Conservation (phyloP, 768 basidiomycete genomes). For the Lanmaoa pseudosensibilis region DNA sequence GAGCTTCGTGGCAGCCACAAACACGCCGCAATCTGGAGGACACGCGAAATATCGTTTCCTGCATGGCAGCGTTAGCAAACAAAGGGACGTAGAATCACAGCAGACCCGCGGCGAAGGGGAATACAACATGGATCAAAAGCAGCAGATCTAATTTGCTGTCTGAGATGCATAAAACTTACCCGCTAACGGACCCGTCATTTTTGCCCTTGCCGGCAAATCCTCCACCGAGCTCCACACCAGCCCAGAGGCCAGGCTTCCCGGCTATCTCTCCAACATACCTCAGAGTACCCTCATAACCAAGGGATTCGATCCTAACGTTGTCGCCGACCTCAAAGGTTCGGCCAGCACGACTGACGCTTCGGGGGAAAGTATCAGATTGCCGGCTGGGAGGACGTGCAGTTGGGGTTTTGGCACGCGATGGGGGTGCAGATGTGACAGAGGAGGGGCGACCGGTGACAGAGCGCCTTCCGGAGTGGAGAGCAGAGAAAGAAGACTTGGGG, state of each 20-base stretch:
- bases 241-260: slow-evolving; percentile 89
- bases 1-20: slow-evolving; percentile 81
- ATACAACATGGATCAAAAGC: neutral
- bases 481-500: slow-evolving; percentile 41
- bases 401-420: slow-evolving; percentile 53
- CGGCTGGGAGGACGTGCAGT: slow-evolving; percentile 62
- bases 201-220: slow-evolving; percentile 91
- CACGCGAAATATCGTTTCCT: slow-evolving; percentile 87
- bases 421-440: slow-evolving; percentile 57
- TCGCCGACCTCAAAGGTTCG: slow-evolving; percentile 70
- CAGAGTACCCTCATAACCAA: slow-evolving; percentile 84
- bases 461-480: slow-evolving; percentile 42
- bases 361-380: slow-evolving; percentile 57
- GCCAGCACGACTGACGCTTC: slow-evolving; percentile 46
- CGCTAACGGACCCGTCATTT: slow-evolving; percentile 87
- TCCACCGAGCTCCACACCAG: slow-evolving; percentile 85
- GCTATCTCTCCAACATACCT: slow-evolving; percentile 83
- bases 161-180: slow-evolving; percentile 53
- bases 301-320: slow-evolving; percentile 80
- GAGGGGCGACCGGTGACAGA: slow-evolving; percentile 57
- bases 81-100: neutral
- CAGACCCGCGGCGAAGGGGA: neutral
- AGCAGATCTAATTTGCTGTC: neutral
- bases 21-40: slow-evolving; percentile 85
- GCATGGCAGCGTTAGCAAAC: slow-evolving; percentile 11